These are phyloP conservation scores for Hypoxylon sp. DNA, from an alignment of 2,329 filamentous ascomycete genomes.

Conservation along the genomic window DNA sequence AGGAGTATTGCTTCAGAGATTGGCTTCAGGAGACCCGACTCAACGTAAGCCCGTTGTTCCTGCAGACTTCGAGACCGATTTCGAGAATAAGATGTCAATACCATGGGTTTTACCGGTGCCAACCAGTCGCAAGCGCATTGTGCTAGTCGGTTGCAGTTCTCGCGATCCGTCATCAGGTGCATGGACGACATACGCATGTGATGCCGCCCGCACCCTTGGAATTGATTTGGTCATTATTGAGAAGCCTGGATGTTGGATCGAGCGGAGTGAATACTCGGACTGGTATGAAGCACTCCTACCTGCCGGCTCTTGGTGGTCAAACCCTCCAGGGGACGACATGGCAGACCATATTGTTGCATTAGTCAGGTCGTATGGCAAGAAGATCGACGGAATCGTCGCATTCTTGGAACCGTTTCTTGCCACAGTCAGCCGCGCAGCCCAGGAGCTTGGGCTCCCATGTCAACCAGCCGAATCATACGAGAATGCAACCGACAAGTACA, in stretches of 20 bases:
- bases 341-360: slow-evolving; percentile 43
- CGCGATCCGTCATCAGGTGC: slow-evolving; percentile 49
- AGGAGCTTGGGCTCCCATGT: slow-evolving; percentile 45
- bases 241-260: slow-evolving; percentile 47
- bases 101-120: slow-evolving; percentile 42
- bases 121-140: slow-evolving; percentile 44
- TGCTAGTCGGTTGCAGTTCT: slow-evolving; percentile 49
- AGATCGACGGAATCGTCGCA: slow-evolving; percentile 49
- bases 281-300: slow-evolving; percentile 50
- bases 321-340: slow-evolving; percentile 42
- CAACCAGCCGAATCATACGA: slow-evolving; percentile 46
- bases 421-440: slow-evolving; percentile 46
- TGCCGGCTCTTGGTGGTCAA: slow-evolving; percentile 47
- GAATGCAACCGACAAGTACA: slow-evolving; percentile 51
- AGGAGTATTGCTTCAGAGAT: slow-evolving; percentile 40
- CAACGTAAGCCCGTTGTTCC: slow-evolving; percentile 9
- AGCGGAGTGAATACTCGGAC: slow-evolving; percentile 40
- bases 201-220: slow-evolving; percentile 46
- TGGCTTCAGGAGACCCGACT: neutral
- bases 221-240: slow-evolving; percentile 51
- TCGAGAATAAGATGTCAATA: slow-evolving; percentile 45
- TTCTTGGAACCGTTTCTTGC: slow-evolving; percentile 49
- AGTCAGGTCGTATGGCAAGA: slow-evolving; percentile 42
- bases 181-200: slow-evolving; percentile 47
- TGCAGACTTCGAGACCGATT: slow-evolving; percentile 44